Evolutionary conservation across 2,329 filamentous ascomycete species (phyloP), one percentile per base, ranked within the genome.

Genomic region (Aspergillus fischeri): DNA sequence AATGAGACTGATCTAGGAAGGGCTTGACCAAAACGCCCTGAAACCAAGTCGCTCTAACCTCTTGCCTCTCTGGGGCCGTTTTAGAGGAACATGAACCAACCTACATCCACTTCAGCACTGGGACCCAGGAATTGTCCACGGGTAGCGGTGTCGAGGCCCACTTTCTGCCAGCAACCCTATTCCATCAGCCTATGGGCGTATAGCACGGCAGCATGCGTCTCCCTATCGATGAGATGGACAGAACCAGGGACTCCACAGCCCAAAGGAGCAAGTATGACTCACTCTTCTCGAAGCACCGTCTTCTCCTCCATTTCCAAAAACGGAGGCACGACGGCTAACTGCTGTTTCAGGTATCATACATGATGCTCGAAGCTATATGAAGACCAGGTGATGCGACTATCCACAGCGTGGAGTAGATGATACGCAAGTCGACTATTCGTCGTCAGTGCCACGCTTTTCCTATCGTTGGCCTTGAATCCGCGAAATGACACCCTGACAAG

Each of bases 211-310:
- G 24, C 49, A 48, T 32, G 49, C 14, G 21, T 38, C 29, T 28
- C 10, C 20, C 21, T 14, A 49, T 3, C 54, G 27, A 56, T 44
- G 47, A 53, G 54, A 56, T 35, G 50, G 49, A 53, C 25, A 35
- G 5, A 35, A 14, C 11, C 14, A 27, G n/a, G 20, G 54, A 49
- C 54, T 50, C 54, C 51, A 50, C 44, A 35, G 27, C 49, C 41
- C 38, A 25, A 9, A 49, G 32, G 20, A 38, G 54, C 44, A 41
- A 35, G 54, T 52, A 49, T 56, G 54, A 56, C 54, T 56, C 54
- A 56, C 54, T 53, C 44, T 52, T 55, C 49, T 55, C 49, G 54
- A 52, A 52, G 53, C 48, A 44, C 44, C 14, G 32, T 47, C 50
- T 45, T 27, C 21, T 38, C n/a, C 21, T 56, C 50, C 28, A 53